Percentiles rank a stretch among this genome's conserved stretches.
Evolutionary conservation across 257 asterid genomes (phyloP).

Genomic region (Osmanthus fragrans): DNA sequence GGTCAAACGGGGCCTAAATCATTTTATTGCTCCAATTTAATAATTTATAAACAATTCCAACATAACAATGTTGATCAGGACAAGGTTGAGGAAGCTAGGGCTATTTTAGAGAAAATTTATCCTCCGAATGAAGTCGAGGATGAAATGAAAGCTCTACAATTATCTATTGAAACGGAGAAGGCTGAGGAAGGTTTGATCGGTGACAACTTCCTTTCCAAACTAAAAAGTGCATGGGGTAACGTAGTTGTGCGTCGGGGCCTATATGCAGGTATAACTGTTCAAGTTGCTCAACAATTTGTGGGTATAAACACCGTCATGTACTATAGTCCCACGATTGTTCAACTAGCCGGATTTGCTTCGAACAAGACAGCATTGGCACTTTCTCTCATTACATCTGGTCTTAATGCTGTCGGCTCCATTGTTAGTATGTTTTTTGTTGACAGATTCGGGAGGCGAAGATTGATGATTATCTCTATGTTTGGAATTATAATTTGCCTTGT

Average conservation of each 20-base stretch:
- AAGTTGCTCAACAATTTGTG: constrained; percentile 50
- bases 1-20: too few relatives aligned
- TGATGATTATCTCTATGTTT: constrained; percentile 41
- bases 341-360: constrained; percentile 50
- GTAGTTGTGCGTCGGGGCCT: constrained; percentile 44
- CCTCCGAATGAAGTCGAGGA: constrained; percentile 37
- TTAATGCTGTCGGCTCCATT: constrained; percentile 43
- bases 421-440: constrained; percentile 45
- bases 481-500: constrained; percentile 39
- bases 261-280: constrained; percentile 46
- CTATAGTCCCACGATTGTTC: constrained; percentile 53
- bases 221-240: constrained; percentile 35
- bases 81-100: constrained; percentile 38
- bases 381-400: constrained; percentile 46
- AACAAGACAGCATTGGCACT: constrained; percentile 46
- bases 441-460: constrained; percentile 41
- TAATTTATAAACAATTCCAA: neutral
- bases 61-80: constrained; percentile 18
- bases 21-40: neutral
- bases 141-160: constrained; percentile 37
- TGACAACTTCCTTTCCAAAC: neutral
- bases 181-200: constrained; percentile 24
- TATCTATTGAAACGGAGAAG: constrained; percentile 37
- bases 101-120: constrained; percentile 39
- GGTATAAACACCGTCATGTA: constrained; percentile 60